Percentiles rank a stretch among this genome's conserved stretches.
These are phyloP conservation scores for Harringtonia lauricola DNA, from an alignment of 2,329 filamentous ascomycete species.

Conservation along the genomic window DNA sequence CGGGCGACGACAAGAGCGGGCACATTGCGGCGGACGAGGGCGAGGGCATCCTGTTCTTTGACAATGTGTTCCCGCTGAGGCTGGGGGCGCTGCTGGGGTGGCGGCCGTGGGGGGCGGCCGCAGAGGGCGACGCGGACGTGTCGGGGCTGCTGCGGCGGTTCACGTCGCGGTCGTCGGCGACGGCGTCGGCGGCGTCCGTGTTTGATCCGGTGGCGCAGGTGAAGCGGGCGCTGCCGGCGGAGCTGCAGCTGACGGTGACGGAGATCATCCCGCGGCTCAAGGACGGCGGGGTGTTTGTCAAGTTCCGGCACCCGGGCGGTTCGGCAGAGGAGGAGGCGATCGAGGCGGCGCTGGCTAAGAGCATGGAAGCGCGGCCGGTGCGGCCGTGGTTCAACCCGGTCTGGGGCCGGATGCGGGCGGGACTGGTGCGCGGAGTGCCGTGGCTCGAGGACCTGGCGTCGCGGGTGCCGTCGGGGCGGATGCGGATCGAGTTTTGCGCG, in stretches of 20 bases:
- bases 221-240: conserved; percentile 51
- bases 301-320: conserved; percentile 49
- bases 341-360: conserved; percentile 43
- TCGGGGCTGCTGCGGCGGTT: conserved; percentile 39
- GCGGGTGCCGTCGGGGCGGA: conserved; percentile 61
- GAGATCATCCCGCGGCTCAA: conserved; percentile 77
- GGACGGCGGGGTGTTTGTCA: conserved; percentile 90
- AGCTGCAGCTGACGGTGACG: conserved; percentile 56
- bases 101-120: conserved; percentile 30
- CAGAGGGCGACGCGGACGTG: conserved; percentile 30
- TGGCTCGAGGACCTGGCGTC: conserved; percentile 86
- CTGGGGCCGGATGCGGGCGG: conserved; percentile 49
- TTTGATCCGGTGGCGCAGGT: conserved; percentile 42
- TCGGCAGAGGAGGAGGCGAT: conserved; percentile 28
- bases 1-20: conserved; percentile 58
- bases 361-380: conserved; percentile 59
- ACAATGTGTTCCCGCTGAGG: conserved; percentile 79
- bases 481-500: conserved; percentile 79
- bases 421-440: conserved; percentile 69
- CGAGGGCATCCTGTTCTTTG: conserved; percentile 81
- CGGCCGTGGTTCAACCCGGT: conserved; percentile 89
- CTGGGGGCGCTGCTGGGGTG: conserved; percentile 38
- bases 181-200: background rate
- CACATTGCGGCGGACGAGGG: conserved; percentile 69
- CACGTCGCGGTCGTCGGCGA: conserved; percentile 11